Base-by-base conservation (phyloP, 441 rosid species). In the Populus hybrid region DNA sequence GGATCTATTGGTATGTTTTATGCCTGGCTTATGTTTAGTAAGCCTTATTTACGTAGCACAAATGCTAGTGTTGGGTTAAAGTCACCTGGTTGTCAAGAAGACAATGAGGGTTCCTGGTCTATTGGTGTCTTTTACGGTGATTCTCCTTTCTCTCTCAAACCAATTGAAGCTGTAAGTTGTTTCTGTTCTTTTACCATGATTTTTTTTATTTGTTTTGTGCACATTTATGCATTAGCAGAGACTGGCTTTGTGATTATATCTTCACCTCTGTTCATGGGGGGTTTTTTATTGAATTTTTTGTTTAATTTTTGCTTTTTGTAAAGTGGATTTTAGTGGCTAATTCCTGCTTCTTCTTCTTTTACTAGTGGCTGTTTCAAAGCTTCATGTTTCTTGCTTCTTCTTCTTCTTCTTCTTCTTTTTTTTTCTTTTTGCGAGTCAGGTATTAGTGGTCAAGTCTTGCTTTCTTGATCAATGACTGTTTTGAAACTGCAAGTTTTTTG, bases 91-190 rank as follows among this genome's bases (percentile, higher is more conserved):
- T 96, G 99, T 57, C 86, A 77, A 74, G 95, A 91, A 38, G 98
- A 96, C 74, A 84, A 82, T 77, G 99, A 96, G 77, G 99, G 98
- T 80, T 94, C 98, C 23, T 94, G 98, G 99, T 88, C 99, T 6
- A 84, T 96, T 80, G 99, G 99, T 36, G 88, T 91, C 80, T 92
- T 89, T 83, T 92, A 87, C 80, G 99, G 98, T 3, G 85, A 91
- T 64, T 91, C 98, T 76, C 99, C 99, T 3, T 91, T 96, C 79
- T 84, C 95, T 76, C 92, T 96, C 46, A 88, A 91, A 80, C 91
- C 99, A 24, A 91, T 96, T 76, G 99, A 96, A 92, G 24, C 89
- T 24, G 99, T 94, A 77, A 89, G 91, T 82, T 38, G 77, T 26
- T 73, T 30, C 67, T 71, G 35, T 50, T 66, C 40, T 32, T 71